Conservation (phyloP, 345 rosid genomes). For the Boechera retrofracta region DNA sequence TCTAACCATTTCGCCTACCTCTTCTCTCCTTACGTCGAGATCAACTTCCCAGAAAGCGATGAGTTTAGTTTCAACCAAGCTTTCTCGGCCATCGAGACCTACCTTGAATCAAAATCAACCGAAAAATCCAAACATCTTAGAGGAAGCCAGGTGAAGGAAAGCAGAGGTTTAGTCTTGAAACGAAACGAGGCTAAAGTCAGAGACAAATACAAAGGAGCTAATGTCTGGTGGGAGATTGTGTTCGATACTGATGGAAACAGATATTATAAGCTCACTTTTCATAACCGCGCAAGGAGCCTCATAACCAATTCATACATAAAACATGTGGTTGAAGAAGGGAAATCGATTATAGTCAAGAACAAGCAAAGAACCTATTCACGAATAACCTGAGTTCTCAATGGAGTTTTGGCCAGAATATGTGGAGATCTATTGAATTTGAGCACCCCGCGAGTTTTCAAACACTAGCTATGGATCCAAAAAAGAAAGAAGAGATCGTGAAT, state of each 20-base stretch:
- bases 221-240: slow-evolving; percentile 57
- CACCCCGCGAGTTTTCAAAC: slow-evolving; percentile 50
- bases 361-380: slow-evolving; percentile 57
- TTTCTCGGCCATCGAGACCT: slow-evolving; percentile 57
- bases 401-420: slow-evolving; percentile 29
- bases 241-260: slow-evolving; percentile 47
- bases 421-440: slow-evolving; percentile 51
- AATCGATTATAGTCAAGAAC: slow-evolving; percentile 49
- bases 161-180: slow-evolving; percentile 34
- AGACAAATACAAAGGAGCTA: slow-evolving; percentile 51
- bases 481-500: slow-evolving; percentile 46
- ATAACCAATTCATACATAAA: slow-evolving; percentile 46
- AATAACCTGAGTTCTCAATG: slow-evolving; percentile 49
- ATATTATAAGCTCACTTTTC: slow-evolving; percentile 56
- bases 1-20: slow-evolving; percentile 37
- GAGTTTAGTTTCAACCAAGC: slow-evolving; percentile 56
- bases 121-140: slow-evolving; percentile 53
- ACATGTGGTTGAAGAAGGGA: slow-evolving; percentile 56
- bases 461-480: slow-evolving; percentile 47
- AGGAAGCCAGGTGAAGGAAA: slow-evolving; percentile 53
- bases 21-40: slow-evolving; percentile 56
- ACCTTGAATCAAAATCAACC: slow-evolving; percentile 54
- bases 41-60: slow-evolving; percentile 56
- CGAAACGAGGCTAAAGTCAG: slow-evolving; percentile 32
- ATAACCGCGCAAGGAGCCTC: slow-evolving; percentile 44